Conservation (phyloP, 2,329 filamentous ascomycete species). For the Leptodontidium sp. region DNA sequence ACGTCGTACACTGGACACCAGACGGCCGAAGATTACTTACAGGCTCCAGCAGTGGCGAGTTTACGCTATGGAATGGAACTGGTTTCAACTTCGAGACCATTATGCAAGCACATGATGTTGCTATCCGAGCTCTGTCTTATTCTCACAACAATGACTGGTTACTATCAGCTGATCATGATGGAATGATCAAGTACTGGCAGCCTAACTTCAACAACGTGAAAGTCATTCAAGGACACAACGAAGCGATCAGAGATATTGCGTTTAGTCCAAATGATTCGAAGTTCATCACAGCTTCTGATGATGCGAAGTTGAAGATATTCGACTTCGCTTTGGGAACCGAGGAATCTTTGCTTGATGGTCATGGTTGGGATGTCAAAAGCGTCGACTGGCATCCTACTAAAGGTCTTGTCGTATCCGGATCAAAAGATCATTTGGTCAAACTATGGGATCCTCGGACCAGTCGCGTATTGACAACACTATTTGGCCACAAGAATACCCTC, state of each 20-base stretch:
- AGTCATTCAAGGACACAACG: conserved; percentile 87
- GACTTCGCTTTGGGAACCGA: conserved; percentile 89
- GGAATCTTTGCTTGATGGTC: conserved; percentile 86
- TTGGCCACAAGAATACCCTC: conserved; percentile 97
- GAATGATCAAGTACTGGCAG: conserved; percentile 97
- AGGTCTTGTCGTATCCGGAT: conserved; percentile 92
- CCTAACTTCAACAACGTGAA: conserved; percentile 99
- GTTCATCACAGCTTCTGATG: conserved; percentile 95
- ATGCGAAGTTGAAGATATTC: conserved; percentile 92
- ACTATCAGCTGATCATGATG: conserved; percentile 93
- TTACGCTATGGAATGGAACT: conserved; percentile 98
- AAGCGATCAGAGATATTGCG: conserved; percentile 88
- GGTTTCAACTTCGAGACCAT: conserved; percentile 99
- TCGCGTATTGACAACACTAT: conserved; percentile 89
- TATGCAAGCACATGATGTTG: conserved; percentile 94
- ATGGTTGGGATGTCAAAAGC: conserved; percentile 96
- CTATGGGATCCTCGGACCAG: conserved; percentile 96
- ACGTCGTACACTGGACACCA: conserved; percentile 96
- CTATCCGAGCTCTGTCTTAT: conserved; percentile 84
- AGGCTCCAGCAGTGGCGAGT: conserved; percentile 95
- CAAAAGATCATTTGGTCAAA: conserved; percentile 97
- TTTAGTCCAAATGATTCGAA: conserved; percentile 95
- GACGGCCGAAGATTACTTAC: conserved; percentile 92
- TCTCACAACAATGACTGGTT: conserved; percentile 98
- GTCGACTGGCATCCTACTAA: conserved; percentile 98